A percentile compares a stretch with the other conserved stretches of the same genome.
phyloP scores from a whole-genome alignment of 176 grass and related monocot species.

The Oryza punctata region DNA sequence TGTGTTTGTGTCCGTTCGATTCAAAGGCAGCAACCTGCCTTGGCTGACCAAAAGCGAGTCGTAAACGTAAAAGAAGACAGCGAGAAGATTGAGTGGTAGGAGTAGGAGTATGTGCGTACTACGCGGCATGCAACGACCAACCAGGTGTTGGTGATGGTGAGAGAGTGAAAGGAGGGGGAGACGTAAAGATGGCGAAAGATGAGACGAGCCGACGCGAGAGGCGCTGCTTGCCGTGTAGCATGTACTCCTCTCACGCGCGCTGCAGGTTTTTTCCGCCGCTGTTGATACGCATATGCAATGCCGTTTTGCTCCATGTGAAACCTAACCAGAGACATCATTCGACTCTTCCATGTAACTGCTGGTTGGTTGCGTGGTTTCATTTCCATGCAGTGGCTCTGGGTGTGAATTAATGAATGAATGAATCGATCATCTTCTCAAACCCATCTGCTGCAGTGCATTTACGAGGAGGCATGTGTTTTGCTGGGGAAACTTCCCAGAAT shows the following conservation, averaged over 20 bases:
- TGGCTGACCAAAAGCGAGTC: slow-evolving; percentile 1
- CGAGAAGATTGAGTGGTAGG: too few species aligned
- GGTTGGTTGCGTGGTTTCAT: neutral
- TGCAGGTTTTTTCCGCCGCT: slow-evolving; percentile 2
- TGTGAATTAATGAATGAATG: neutral
- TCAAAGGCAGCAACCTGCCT: slow-evolving; percentile 26
- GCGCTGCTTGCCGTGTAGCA: slow-evolving; percentile 13
- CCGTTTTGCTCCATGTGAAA: neutral
- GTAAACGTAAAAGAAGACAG: slow-evolving; percentile 44
- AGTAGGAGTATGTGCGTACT: too few species aligned
- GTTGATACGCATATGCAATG: slow-evolving; percentile 23
- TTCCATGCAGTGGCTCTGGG: neutral
- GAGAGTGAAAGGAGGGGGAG: neutral
- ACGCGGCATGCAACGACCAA: neutral
- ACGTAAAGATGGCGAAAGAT: slow-evolving; percentile 34
- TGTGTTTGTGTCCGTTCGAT: slow-evolving; percentile 26
- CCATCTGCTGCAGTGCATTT: neutral
- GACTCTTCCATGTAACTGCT: neutral
- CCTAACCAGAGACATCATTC: neutral
- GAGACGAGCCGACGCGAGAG: neutral
- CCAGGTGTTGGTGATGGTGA: neutral
- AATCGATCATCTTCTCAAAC: neutral
- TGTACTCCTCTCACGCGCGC: neutral
- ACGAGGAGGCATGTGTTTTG: neutral
- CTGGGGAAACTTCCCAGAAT: neutral